A percentile compares a stretch with the other conserved stretches of the same genome.
phyloP scores from a whole-genome alignment of 352 stramenopile genomes.

The Globisporangium heterothallicum region DNA sequence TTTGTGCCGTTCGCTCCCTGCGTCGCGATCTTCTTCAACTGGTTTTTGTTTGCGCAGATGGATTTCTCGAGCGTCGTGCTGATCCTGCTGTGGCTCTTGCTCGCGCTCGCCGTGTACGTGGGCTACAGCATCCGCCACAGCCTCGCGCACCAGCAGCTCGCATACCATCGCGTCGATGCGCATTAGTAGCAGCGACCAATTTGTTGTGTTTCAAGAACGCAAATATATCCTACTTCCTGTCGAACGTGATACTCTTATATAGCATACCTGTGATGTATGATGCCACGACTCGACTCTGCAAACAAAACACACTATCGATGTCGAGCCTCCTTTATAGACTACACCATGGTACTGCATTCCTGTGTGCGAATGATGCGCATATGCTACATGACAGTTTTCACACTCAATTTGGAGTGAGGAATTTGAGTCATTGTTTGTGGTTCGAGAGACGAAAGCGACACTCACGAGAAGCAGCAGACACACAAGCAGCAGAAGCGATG shows the following conservation, averaged over 20 bases:
- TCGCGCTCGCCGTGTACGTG: constrained; percentile 66
- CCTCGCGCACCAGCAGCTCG: constrained; percentile 60
- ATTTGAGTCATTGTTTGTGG: too few relatives aligned
- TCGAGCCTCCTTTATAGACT: background rate
- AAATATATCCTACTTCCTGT: too few relatives aligned
- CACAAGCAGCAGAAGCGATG: constrained; percentile 16
- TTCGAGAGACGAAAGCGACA: background rate
- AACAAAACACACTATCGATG: background rate
- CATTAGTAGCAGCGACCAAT: constrained; percentile 20
- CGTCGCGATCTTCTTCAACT: constrained; percentile 86
- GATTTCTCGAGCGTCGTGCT: constrained; percentile 53
- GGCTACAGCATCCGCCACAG: constrained; percentile 69
- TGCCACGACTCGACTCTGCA: background rate
- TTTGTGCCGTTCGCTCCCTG: constrained; percentile 75
- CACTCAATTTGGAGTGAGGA: too few relatives aligned
- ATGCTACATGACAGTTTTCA: background rate
- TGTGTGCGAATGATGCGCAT: background rate
- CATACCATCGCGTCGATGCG: constrained; percentile 45
- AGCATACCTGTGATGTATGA: background rate
- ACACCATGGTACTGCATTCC: background rate
- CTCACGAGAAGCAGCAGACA: background rate
- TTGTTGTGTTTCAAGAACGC: too few relatives aligned
- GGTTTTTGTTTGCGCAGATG: constrained; percentile 84
- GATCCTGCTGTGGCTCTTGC: constrained; percentile 59
- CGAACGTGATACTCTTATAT: background rate